phyloP scores from a whole-genome alignment of 495 filamentous ascomycete genomes.

The Evernia prunastri region DNA sequence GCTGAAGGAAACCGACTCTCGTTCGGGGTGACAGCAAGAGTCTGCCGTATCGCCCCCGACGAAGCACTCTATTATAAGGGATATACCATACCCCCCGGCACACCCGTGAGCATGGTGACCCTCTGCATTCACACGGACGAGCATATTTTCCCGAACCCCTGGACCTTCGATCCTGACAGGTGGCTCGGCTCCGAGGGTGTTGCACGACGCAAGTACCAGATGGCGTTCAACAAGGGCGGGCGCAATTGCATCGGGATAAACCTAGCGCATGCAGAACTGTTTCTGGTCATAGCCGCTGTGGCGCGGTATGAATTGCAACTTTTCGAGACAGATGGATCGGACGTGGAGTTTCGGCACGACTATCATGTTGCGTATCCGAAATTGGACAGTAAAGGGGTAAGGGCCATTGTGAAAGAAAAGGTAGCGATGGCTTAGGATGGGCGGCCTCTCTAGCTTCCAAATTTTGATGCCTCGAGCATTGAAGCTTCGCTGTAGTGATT shows the following conservation, averaged over 20 bases:
- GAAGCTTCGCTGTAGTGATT: too few species aligned
- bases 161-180: constrained; percentile 23
- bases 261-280: constrained; percentile 29
- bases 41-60: constrained; percentile 26
- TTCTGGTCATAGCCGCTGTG: constrained; percentile 25
- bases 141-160: constrained; percentile 24
- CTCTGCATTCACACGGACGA: constrained; percentile 28
- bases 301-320: constrained; percentile 28
- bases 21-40: constrained; percentile 27
- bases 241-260: constrained; percentile 32
- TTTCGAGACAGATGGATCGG: constrained; percentile 28
- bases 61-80: constrained; percentile 22
- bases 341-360: constrained; percentile 33
- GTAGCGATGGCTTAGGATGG: too few species aligned
- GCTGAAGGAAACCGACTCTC: constrained; percentile 40
- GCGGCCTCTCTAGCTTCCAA: too few species aligned
- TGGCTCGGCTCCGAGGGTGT: constrained; percentile 26
- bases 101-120: constrained; percentile 33
- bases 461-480: too few species aligned
- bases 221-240: constrained; percentile 31
- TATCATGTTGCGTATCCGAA: constrained; percentile 34
- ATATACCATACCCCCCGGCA: constrained; percentile 33
- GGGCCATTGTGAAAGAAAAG: constrained; percentile 15
- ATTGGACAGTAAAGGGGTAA: constrained; percentile 29
- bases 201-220: constrained; percentile 27